These are phyloP conservation scores for Citrullus amarus DNA, from an alignment of 306 rosid species.

Conservation along the genomic window DNA sequence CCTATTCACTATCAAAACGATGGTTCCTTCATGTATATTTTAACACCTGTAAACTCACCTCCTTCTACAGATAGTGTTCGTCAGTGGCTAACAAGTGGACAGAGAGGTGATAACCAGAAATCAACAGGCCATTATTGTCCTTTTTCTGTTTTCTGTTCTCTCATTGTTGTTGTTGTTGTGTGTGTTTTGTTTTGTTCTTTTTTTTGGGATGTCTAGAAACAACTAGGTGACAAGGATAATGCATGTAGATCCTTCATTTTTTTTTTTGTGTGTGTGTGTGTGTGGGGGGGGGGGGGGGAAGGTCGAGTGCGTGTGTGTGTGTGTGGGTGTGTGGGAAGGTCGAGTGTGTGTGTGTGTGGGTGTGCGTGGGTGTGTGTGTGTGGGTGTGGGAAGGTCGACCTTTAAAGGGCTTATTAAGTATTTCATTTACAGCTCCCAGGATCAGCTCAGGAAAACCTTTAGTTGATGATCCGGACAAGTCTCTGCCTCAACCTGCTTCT, in stretches of 20 bases:
- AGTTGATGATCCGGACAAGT: slow-evolving; percentile 19
- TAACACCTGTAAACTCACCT: slow-evolving; percentile 62
- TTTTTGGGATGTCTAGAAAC: slow-evolving; percentile 16
- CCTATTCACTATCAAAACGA: slow-evolving; percentile 64
- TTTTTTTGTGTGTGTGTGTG: too few species aligned
- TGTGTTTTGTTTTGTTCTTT: background rate
- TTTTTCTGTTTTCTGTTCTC: background rate
- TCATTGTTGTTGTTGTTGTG: background rate
- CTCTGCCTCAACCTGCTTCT: slow-evolving; percentile 22
- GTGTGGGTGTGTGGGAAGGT: background rate
- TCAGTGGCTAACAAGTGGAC: slow-evolving; percentile 50
- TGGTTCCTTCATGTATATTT: slow-evolving; percentile 53
- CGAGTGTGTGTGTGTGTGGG: too few species aligned
- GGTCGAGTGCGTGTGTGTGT: too few species aligned
- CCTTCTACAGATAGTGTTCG: slow-evolving; percentile 48
- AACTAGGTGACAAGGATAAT: slow-evolving; percentile 9
- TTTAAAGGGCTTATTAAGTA: background rate
- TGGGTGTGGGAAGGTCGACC: background rate
- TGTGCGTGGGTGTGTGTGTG: background rate
- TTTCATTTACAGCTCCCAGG: slow-evolving; percentile 21
- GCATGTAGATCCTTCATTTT: slow-evolving; percentile 12
- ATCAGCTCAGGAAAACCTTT: slow-evolving; percentile 18
- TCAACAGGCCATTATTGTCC: slow-evolving; percentile 5
- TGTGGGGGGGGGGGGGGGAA: too few species aligned
- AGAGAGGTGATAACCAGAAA: slow-evolving; percentile 34